Base-by-base conservation (phyloP, 805 yeast species). In the Teunomyces panamensis region DNA sequence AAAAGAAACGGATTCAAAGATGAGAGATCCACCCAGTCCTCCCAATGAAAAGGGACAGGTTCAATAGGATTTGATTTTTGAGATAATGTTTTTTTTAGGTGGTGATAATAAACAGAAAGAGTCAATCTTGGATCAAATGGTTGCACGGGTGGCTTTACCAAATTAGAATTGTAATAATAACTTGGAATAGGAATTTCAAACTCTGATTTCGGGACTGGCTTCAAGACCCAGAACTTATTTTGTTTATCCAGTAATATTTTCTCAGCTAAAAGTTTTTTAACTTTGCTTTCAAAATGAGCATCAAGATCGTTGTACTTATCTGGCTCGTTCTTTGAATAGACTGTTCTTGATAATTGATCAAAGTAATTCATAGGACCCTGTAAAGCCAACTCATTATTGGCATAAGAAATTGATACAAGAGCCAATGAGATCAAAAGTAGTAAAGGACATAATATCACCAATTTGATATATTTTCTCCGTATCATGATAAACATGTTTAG, bases 11-110 rank as follows among this genome's bases (percentile, higher is more conserved):
- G 65, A 42, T 69, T 63, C 50, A 77, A 60, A 20, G 65, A 63
- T 6, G 73, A 67, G 63, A 78, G 64, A 49, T 79, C 82, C 3
- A 71, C 69, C 77, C 83, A 79, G 57, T 80, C 84, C 48, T 68
- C 69, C 84, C 84, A 80, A 53, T 78, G 79, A 61, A 80, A 79
- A 0, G 80, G 52, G 1, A 55, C 49, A 9, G 47, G 49, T 8
- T 42, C 71, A 50, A 34, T 57, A 45, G 17, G 52, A 13, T 50
- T 58, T 49, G 53, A 6, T 9, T 35, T 30, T 13, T 41, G n/a
- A 30, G 42, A 10, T 10, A 32, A 29, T 9, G 26, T 29, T n/a
- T 24, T 10, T 37, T 45, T 29, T 14, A 59, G 42, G 47, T 52
- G 43, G 36, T 53, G 47, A 45, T 52, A 57, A 49, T 62, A 62